Base-by-base conservation (phyloP, 1,284 basidiomycete species). In the Leccinum ponderosum region DNA sequence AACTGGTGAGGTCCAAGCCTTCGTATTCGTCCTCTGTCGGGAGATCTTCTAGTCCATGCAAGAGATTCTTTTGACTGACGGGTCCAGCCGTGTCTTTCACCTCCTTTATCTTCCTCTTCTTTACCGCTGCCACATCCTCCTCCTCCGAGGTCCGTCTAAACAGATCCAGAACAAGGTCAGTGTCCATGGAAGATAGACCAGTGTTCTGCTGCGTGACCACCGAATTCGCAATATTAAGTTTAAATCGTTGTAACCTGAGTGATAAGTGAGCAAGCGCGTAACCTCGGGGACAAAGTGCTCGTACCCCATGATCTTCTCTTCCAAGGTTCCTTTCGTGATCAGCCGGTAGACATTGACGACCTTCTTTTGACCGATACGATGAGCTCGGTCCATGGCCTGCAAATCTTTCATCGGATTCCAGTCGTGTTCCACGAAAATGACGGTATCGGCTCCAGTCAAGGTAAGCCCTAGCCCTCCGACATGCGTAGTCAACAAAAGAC, bases 371-470 rank as follows among this genome's bases (percentile, higher is more conserved):
- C 97, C 97, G 31, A 99, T 90, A 59, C 97, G 90, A 78, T 99
- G 97, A 1, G 97, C 97, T 59, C 97, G 87, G 75, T 99, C 97
- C 97, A 99, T 99, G 6, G 97, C 97, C 75, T 99, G 97, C 11
- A 99, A 79, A 78, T 99, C 97, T 76, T 98, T 98, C 95, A 97
- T 98, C 17, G 97, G 97, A 75, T 99, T 99, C 97, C 97, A 99
- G 75, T 99, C 97, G 75, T 99, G 97, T 75, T 99, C 97, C 54
- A 99, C 95, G 70, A 99, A 99, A 65, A 99, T 98, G 66, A 99
- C 97, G 1, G 97, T 99, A 75, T 99, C 97, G 8, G 97, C 97
- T 25, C 97, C 97, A 0, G 97, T 99, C 66, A 99, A 80, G 20
- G 97, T 99, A 66, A 99, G 78, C 1, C 97, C 97, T 12, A 99